Percentiles rank a stretch among this genome's conserved stretches.
Evolutionary conservation across 1,284 basidiomycete species (phyloP).

Genomic region (Laetiporus sulphureus): DNA sequence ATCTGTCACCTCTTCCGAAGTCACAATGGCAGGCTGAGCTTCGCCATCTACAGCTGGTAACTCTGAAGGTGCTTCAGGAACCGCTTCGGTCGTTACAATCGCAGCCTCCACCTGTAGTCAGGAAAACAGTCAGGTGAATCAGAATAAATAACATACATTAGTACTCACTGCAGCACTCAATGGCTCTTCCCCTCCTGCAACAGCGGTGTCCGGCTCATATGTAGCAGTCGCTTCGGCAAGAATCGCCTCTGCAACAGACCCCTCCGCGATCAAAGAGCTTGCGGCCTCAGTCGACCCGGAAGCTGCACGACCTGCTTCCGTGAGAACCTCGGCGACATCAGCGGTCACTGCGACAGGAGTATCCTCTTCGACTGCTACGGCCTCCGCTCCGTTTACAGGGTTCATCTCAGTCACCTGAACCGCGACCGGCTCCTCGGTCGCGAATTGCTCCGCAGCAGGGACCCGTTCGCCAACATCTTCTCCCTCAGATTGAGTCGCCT

Average conservation of each 20-base stretch:
- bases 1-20: no score
- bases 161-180: no score
- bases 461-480: no score
- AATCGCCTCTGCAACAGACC: constrained; percentile 6
- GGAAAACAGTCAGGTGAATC: no score
- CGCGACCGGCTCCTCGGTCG: neutral
- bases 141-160: no score
- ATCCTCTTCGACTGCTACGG: neutral
- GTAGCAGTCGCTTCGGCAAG: constrained; percentile 3
- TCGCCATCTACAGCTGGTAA: no score
- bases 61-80: no score
- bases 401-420: neutral
- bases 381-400: neutral
- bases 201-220: neutral
- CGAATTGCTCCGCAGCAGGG: no score
- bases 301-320: constrained; percentile 3
- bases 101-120: no score
- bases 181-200: no score
- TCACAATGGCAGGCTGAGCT: no score
- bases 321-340: neutral
- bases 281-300: neutral
- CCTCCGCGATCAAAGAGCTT: neutral
- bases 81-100: no score
- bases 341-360: neutral
- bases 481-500: constrained; percentile 6